These are phyloP conservation scores for Fusarium dimerum DNA, from an alignment of 2,329 filamentous ascomycete genomes.

Conservation along the genomic window DNA sequence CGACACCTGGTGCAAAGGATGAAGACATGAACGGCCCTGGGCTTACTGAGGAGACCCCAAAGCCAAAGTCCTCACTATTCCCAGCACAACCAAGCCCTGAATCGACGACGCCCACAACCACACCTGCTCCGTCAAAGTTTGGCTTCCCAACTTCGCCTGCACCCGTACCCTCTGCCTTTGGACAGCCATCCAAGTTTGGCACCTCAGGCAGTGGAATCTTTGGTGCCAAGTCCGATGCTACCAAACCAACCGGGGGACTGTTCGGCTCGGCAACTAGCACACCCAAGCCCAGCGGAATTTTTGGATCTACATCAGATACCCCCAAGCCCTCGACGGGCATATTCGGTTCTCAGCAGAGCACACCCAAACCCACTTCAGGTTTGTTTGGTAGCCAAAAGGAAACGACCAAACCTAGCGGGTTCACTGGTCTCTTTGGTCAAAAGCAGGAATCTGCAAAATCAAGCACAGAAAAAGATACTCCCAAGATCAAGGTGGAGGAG, in stretches of 20 bases:
- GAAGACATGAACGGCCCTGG: slow-evolving; percentile 52
- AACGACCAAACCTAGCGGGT: slow-evolving; percentile 21
- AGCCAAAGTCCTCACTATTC: slow-evolving; percentile 36
- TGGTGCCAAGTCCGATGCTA: slow-evolving; percentile 26
- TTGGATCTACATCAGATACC: slow-evolving; percentile 28
- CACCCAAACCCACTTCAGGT: slow-evolving; percentile 15
- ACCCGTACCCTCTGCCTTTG: slow-evolving; percentile 37
- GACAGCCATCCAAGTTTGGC: slow-evolving; percentile 33
- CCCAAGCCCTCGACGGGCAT: slow-evolving; percentile 28
- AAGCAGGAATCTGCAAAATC: slow-evolving; percentile 17
- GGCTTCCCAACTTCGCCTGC: slow-evolving; percentile 39
- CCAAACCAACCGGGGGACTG: slow-evolving; percentile 26
- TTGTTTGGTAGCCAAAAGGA: slow-evolving; percentile 22
- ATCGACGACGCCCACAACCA: slow-evolving; percentile 53
- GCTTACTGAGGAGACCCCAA: slow-evolving; percentile 36
- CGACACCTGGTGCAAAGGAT: slow-evolving; percentile 44
- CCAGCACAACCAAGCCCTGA: slow-evolving; percentile 30
- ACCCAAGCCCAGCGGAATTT: slow-evolving; percentile 19
- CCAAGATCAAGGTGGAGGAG: slow-evolving; percentile 39
- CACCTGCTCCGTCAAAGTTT: slow-evolving; percentile 52
- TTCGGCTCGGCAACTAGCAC: slow-evolving; percentile 26
- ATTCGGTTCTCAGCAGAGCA: slow-evolving; percentile 24
- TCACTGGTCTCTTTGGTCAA: slow-evolving; percentile 27
- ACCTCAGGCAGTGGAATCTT: slow-evolving; percentile 31
- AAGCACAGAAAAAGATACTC: slow-evolving; percentile 21